Evolutionary conservation across 495 filamentous ascomycete species (phyloP).

Genomic region (Aspergillus homomorphus): DNA sequence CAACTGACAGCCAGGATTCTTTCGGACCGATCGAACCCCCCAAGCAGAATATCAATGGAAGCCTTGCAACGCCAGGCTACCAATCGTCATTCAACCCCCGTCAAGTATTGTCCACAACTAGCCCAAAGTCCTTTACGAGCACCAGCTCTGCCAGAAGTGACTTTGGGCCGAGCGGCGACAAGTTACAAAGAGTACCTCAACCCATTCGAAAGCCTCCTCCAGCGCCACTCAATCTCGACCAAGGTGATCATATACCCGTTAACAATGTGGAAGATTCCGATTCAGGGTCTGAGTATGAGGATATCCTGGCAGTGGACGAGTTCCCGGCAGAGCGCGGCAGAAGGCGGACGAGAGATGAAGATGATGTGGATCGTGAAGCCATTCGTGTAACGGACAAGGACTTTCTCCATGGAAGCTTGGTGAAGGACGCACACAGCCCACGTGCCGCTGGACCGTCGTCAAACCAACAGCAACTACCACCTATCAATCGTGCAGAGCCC

Average conservation of each 20-base stretch:
- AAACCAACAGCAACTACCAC: slow-evolving; percentile 27
- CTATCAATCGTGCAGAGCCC: slow-evolving; percentile 29
- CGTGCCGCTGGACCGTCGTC: slow-evolving; percentile 8
- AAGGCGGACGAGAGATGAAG: slow-evolving; percentile 81
- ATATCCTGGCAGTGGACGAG: slow-evolving; percentile 65
- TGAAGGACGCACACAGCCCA: not conserved
- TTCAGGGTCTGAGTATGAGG: slow-evolving; percentile 82
- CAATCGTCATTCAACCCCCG: slow-evolving; percentile 13
- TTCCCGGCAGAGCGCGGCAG: slow-evolving; percentile 66
- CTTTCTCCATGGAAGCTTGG: slow-evolving; percentile 6
- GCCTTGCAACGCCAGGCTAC: slow-evolving; percentile 8
- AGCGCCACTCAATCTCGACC: slow-evolving; percentile 72
- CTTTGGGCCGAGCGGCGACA: slow-evolving; percentile 16
- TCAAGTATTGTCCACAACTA: slow-evolving; percentile 19
- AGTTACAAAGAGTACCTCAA: slow-evolving; percentile 39
- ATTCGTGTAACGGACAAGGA: slow-evolving; percentile 56
- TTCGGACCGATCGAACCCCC: not conserved
- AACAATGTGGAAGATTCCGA: slow-evolving; percentile 52
- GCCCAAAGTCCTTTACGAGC: slow-evolving; percentile 19
- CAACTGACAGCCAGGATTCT: not conserved
- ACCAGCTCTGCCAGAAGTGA: slow-evolving; percentile 18
- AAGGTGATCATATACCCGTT: slow-evolving; percentile 36
- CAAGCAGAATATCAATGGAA: not conserved
- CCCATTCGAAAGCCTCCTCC: slow-evolving; percentile 78
- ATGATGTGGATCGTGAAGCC: slow-evolving; percentile 75